These are phyloP conservation scores for Solanum hybrid DNA, from an alignment of 305 asterid genomes.

Conservation along the genomic window DNA sequence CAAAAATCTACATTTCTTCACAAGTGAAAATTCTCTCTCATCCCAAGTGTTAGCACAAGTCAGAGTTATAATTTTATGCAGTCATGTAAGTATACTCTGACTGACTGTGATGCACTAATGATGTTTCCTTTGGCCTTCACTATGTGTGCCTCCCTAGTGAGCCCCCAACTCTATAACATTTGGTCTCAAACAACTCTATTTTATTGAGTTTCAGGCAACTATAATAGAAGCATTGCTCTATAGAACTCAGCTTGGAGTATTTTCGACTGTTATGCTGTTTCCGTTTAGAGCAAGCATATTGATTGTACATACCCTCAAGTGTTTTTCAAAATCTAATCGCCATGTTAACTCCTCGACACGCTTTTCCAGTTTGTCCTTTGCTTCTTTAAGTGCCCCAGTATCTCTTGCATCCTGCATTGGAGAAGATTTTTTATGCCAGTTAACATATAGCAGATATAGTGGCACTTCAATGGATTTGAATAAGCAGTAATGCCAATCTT, in stretches of 20 bases:
- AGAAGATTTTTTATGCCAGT: background rate
- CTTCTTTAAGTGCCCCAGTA: conserved; percentile 95
- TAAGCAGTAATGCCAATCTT: background rate
- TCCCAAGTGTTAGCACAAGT: background rate
- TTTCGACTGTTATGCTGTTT: conserved; percentile 8
- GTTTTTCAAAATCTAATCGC: conserved; percentile 89
- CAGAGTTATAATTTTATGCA: background rate
- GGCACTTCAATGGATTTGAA: background rate
- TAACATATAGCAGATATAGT: background rate
- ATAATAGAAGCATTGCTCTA: background rate
- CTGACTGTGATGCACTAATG: background rate
- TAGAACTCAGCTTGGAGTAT: background rate
- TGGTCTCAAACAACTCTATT: background rate
- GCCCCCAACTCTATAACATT: background rate
- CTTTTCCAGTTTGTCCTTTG: conserved; percentile 93
- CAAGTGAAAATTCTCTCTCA: background rate
- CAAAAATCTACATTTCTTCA: background rate
- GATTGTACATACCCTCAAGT: conserved; percentile 48
- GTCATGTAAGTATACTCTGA: background rate
- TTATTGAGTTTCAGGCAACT: background rate
- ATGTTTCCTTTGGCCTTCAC: background rate
- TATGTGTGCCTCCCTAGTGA: background rate
- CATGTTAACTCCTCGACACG: conserved; percentile 92
- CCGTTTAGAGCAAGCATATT: background rate
- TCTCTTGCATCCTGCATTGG: conserved; percentile 82